Evolutionary conservation across 129 eudicot species (phyloP).

Genomic region (Flaveria linearis): DNA sequence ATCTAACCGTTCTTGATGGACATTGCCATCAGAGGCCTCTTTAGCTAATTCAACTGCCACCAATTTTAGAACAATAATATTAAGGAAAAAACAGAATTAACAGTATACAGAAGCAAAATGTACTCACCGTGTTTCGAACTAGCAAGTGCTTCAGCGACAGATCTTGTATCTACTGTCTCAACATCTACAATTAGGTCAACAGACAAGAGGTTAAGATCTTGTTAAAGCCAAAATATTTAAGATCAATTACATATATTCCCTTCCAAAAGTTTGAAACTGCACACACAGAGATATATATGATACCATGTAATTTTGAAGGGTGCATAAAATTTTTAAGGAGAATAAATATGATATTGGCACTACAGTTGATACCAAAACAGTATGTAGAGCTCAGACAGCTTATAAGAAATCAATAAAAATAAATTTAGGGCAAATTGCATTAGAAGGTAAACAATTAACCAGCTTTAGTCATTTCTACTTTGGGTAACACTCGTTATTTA

Average conservation of each 20-base stretch:
- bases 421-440: too few relatives aligned
- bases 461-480: too few relatives aligned
- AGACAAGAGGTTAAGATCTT: neutral
- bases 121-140: slow-evolving; percentile 67
- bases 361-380: too few relatives aligned
- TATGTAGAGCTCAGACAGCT: too few relatives aligned
- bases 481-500: too few relatives aligned
- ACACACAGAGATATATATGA: too few relatives aligned
- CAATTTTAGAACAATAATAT: slow-evolving; percentile 7
- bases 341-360: too few relatives aligned
- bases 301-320: too few relatives aligned
- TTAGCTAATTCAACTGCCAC: slow-evolving; percentile 79
- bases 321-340: too few relatives aligned
- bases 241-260: neutral
- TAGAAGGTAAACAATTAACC: too few relatives aligned
- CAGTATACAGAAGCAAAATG: slow-evolving; percentile 1
- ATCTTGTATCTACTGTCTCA: slow-evolving; percentile 73
- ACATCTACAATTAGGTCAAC: slow-evolving; percentile 50
- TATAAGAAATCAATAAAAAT: too few relatives aligned
- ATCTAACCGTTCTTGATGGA: slow-evolving; percentile 56
- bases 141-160: slow-evolving; percentile 92
- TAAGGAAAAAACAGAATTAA: neutral
- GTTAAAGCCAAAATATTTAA: neutral
- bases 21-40: slow-evolving; percentile 52
- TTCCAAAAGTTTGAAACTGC: too few relatives aligned